Evolutionary conservation across 2,329 filamentous ascomycete species (phyloP).

Genomic region (Ramichloridium luteum): DNA sequence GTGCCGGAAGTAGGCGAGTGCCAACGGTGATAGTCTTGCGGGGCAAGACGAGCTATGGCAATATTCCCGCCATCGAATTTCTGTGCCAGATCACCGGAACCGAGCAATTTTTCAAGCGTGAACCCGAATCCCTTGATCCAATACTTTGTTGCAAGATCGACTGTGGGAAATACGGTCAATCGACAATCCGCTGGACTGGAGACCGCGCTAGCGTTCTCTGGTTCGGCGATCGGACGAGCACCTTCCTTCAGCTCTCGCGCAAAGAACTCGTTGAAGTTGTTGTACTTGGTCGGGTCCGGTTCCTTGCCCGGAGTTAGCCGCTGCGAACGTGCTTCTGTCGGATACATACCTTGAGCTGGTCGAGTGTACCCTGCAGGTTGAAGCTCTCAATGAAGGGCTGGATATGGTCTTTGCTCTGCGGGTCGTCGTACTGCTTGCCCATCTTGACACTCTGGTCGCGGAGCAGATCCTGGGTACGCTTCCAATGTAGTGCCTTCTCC

Average conservation of each 20-base stretch:
- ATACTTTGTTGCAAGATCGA: conserved; percentile 29
- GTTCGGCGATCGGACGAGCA: conserved; percentile 28
- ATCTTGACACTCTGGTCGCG: conserved; percentile 29
- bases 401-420: conserved; percentile 27
- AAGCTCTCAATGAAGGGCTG: conserved; percentile 31
- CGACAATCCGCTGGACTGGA: conserved; percentile 29
- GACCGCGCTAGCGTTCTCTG: conserved; percentile 22
- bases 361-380: conserved; percentile 21
- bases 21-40: conserved; percentile 33
- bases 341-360: conserved; percentile 20
- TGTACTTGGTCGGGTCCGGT: conserved; percentile 28
- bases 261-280: conserved; percentile 35
- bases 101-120: conserved; percentile 24
- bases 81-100: conserved; percentile 18
- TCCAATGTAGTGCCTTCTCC: conserved; percentile 27
- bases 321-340: background rate
- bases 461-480: conserved; percentile 24
- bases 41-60: conserved; percentile 30
- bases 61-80: conserved; percentile 27
- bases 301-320: conserved; percentile 8
- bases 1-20: conserved; percentile 26
- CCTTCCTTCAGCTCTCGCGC: conserved; percentile 26
- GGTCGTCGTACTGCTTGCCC: conserved; percentile 30
- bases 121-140: conserved; percentile 35
- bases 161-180: conserved; percentile 27